Percentiles rank a stretch among this genome's conserved stretches.
phyloP scores from a whole-genome alignment of 768 basidiomycete species.

The Pulveroboletus sp. region DNA sequence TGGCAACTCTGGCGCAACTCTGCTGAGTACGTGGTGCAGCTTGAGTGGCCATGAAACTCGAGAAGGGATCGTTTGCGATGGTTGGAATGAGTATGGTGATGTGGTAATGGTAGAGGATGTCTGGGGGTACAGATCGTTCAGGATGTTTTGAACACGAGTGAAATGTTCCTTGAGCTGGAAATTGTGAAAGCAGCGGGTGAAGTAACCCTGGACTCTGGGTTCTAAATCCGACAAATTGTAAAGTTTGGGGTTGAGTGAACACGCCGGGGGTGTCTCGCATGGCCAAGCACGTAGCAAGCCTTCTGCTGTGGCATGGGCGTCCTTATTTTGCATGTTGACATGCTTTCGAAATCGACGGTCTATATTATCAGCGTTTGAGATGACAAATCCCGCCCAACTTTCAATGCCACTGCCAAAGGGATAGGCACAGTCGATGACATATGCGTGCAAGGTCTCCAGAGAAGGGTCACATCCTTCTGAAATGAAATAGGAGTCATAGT shows the following conservation, averaged over 20 bases:
- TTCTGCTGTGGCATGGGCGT: background rate
- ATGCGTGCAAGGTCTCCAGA: background rate
- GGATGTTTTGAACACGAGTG: slow-evolving; percentile 8
- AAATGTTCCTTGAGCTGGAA: slow-evolving; percentile 9
- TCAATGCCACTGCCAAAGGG: slow-evolving; percentile 9
- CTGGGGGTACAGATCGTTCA: background rate
- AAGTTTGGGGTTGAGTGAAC: background rate
- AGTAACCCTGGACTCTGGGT: background rate
- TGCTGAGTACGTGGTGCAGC: background rate
- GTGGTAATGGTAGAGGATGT: background rate
- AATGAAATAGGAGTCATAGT: slow-evolving; percentile 4
- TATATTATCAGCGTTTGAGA: no score
- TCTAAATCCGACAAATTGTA: slow-evolving; percentile 3
- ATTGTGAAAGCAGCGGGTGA: slow-evolving; percentile 17
- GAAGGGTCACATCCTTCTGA: slow-evolving; percentile 6
- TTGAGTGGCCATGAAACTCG: background rate
- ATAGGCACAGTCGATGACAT: background rate
- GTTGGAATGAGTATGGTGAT: background rate
- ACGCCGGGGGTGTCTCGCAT: background rate
- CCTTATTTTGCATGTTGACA: background rate
- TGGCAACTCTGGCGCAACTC: background rate
- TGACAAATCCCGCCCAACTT: no score
- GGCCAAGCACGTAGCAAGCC: slow-evolving; percentile 15
- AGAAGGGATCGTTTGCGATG: background rate
- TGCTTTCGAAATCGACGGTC: background rate